Evolutionary conservation across 495 filamentous ascomycete genomes (phyloP).

Genomic region (Xeromyces bisporus): DNA sequence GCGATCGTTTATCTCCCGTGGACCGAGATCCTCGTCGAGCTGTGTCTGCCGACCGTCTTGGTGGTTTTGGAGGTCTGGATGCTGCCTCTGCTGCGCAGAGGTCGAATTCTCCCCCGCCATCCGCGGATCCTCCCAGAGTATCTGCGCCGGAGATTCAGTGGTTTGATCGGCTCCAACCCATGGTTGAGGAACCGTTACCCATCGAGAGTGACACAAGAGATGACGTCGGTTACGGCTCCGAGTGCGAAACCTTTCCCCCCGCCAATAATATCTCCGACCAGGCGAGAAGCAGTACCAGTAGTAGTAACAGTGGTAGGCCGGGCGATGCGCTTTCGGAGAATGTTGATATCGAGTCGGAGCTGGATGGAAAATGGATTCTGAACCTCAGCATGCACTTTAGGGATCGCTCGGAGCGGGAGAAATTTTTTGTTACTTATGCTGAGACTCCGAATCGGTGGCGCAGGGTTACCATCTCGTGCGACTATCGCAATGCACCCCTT

Average conservation of each 20-base stretch:
- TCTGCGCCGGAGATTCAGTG: slow-evolving; percentile 33
- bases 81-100: no score
- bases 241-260: not conserved
- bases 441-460: slow-evolving; percentile 65
- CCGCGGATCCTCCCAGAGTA: slow-evolving; percentile 25
- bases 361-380: slow-evolving; percentile 84
- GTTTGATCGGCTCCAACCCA: slow-evolving; percentile 22
- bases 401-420: slow-evolving; percentile 85
- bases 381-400: slow-evolving; percentile 98
- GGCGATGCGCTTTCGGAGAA: slow-evolving; percentile 21
- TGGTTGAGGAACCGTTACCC: slow-evolving; percentile 16
- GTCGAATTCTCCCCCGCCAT: slow-evolving; percentile 24
- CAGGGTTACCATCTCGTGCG: slow-evolving; percentile 81
- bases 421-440: slow-evolving; percentile 95
- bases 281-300: no score
- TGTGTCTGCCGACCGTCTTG: slow-evolving; percentile 53
- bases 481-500: slow-evolving; percentile 67
- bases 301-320: no score
- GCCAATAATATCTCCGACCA: not conserved
- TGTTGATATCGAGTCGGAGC: slow-evolving; percentile 54
- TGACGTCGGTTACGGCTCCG: slow-evolving; percentile 12
- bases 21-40: slow-evolving; percentile 54
- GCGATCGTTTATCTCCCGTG: slow-evolving; percentile 51
- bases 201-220: slow-evolving; percentile 13
- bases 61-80: slow-evolving; percentile 33